phyloP scores from a whole-genome alignment of 2,329 filamentous ascomycete species.

The Nothopassalora personata region DNA sequence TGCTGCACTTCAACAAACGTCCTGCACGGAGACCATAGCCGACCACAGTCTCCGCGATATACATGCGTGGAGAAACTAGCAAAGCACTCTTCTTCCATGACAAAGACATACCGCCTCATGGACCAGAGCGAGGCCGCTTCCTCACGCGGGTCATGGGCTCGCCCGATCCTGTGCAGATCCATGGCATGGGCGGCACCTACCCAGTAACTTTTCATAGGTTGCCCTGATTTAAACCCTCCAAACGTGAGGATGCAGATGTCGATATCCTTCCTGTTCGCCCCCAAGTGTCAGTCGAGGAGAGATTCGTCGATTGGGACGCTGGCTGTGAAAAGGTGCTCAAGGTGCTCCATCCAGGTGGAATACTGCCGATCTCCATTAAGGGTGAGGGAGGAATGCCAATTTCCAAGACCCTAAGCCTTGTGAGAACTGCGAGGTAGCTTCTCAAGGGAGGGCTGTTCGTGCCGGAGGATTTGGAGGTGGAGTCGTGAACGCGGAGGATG shows the following conservation, averaged over 20 bases:
- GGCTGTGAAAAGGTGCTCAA: constrained; percentile 12
- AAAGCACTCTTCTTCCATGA: constrained; percentile 21
- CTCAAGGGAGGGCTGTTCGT: constrained; percentile 13
- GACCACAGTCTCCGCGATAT: constrained; percentile 9
- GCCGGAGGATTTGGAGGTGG: constrained; percentile 9
- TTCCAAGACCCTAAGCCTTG: constrained; percentile 14
- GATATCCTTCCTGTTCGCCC: constrained; percentile 19
- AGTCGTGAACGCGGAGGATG: background rate
- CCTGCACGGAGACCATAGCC: too few species aligned
- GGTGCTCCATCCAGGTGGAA: constrained; percentile 14
- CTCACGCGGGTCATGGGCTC: constrained; percentile 16
- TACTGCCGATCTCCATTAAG: constrained; percentile 14
- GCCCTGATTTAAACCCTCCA: constrained; percentile 16
- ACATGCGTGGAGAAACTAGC: constrained; percentile 16
- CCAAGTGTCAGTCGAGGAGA: constrained; percentile 13
- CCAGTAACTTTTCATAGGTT: constrained; percentile 15
- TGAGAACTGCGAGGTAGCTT: constrained; percentile 14
- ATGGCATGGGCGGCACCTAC: constrained; percentile 19
- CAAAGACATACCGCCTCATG: constrained; percentile 14
- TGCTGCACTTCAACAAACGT: too few species aligned
- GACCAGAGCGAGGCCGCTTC: constrained; percentile 12
- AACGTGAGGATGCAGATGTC: constrained; percentile 15
- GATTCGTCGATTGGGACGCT: constrained; percentile 16
- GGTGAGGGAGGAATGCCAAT: constrained; percentile 5
- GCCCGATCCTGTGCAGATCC: constrained; percentile 17